Conservation (phyloP, 768 basidiomycete species). For the Podaxis sp. region DNA sequence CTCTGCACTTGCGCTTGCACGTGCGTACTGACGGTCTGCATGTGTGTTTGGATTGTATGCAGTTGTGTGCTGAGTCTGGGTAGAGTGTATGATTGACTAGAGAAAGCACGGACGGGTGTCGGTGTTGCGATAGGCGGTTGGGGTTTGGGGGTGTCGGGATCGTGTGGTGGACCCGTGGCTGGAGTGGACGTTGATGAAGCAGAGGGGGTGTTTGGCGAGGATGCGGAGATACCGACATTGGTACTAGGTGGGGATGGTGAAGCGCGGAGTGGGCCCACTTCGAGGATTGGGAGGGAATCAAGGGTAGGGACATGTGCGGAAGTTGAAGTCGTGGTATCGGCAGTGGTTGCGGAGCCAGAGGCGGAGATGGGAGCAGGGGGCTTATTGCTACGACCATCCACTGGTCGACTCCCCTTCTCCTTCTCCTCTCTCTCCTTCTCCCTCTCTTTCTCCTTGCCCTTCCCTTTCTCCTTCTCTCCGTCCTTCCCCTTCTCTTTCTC, state of each 20-base stretch:
- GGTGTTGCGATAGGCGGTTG: conserved; percentile 1
- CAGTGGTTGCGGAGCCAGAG: conserved; percentile 1
- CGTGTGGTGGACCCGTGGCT: not conserved
- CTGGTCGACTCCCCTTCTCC: conserved; percentile 31
- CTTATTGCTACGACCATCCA: conserved; percentile 24
- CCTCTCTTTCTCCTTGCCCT: conserved; percentile 35
- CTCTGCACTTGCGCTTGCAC: conserved; percentile 1
- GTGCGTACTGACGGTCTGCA: conserved; percentile 19
- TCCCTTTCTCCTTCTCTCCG: conserved; percentile 29
- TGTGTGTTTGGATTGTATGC: conserved; percentile 5
- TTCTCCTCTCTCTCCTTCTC: conserved; percentile 33
- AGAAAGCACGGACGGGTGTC: not conserved
- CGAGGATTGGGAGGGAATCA: not conserved
- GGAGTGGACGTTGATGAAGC: conserved; percentile 4
- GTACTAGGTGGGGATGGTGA: not conserved
- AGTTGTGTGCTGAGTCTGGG: conserved; percentile 12
- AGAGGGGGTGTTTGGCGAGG: conserved; percentile 1
- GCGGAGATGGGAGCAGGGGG: conserved; percentile 6
- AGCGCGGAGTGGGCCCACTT: not conserved
- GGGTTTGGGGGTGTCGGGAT: not conserved
- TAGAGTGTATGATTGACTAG: not conserved
- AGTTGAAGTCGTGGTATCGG: conserved; percentile 6
- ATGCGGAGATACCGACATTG: not conserved
- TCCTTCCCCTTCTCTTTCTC: conserved; percentile 29
- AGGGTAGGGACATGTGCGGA: not conserved